Base-by-base conservation (phyloP, 106 monocot species). In the Triglochin maritima region DNA sequence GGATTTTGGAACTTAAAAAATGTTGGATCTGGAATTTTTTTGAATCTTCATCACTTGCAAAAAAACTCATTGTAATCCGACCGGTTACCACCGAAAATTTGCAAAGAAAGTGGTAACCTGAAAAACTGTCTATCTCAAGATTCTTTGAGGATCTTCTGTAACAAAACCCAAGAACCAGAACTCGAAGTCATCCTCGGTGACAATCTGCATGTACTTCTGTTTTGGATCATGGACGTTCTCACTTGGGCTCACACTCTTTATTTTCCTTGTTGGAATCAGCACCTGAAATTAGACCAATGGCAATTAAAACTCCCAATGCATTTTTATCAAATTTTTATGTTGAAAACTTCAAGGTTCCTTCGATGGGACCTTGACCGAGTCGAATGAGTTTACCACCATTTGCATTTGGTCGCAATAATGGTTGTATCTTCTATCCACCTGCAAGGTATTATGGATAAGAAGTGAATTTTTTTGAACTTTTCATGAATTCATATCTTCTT, bases 381-480 rank as follows among this genome's bases (percentile, higher is more conserved):
- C 96, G 65, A 88, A 91, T 4, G 81, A 88, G 74, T 77, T 88
- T 57, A 91, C 88, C 60, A 91, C 91, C 87, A 82, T 81, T 64
- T 91, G 83, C 91, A 96, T 96, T 76, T 91, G 88, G 56, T 96
- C 88, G 64, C 96, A 86, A 75, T 96, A 96, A 65, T 84, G 81
- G 56, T 77, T 84, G 96, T 91, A 96, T 74, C 96, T 83, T 51
- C 83, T 86, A 50, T 96, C 96, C 74, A 96, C 88, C 96, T 96
- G 79, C 41, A 49, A 15, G 6, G 5, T 7, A 4, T 51, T 14
- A 51, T 51, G 11, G 9, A 11, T 52, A 52, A 8, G 52, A 7
- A 7, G 52, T 52, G 11, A 52, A 29, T n/a, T n/a, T n/a, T n/a
- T n/a, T 29, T 29, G 29, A 29, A 29, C 29, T 29, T 29, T 0